phyloP scores from a whole-genome alignment of 257 asterid genomes.

The Leptodermis oblonga region DNA sequence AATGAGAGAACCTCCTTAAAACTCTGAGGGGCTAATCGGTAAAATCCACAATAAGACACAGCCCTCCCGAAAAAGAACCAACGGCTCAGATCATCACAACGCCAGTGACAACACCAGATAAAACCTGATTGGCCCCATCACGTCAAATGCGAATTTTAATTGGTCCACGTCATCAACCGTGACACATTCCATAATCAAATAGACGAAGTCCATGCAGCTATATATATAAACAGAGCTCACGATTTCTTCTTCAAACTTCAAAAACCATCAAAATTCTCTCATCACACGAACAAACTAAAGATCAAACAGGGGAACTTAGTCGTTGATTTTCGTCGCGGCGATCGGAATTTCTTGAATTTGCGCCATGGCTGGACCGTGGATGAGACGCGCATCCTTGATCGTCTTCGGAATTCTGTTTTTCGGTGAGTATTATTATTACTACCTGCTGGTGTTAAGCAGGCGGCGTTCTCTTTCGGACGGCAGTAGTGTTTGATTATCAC shows the following conservation, averaged over 20 bases:
- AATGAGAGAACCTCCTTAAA: neutral
- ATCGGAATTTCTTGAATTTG: slow-evolving; percentile 18
- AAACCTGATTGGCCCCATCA: slow-evolving; percentile 34
- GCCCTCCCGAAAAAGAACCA: neutral
- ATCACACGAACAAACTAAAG: neutral
- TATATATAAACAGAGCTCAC: neutral
- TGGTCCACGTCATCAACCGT: slow-evolving; percentile 56
- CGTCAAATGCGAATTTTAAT: slow-evolving; percentile 14
- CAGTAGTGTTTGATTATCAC: no score
- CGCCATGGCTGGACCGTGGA: slow-evolving; percentile 58
- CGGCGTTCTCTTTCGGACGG: no score
- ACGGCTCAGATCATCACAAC: slow-evolving; percentile 33
- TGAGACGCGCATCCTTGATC: slow-evolving; percentile 39
- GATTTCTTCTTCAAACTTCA: neutral
- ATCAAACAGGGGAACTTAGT: neutral
- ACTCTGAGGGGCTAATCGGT: neutral
- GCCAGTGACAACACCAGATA: slow-evolving; percentile 13
- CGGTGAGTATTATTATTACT: slow-evolving; percentile 38
- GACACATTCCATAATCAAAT: slow-evolving; percentile 26
- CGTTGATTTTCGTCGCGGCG: neutral
- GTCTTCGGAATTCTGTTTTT: slow-evolving; percentile 42
- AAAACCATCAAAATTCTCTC: neutral
- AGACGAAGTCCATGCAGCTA: neutral
- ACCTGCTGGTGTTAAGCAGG: neutral
- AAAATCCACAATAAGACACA: neutral